Evolutionary conservation across 306 rosid genomes (phyloP), one percentile per base, ranked within the genome.

Genomic region (Prunus mume): DNA sequence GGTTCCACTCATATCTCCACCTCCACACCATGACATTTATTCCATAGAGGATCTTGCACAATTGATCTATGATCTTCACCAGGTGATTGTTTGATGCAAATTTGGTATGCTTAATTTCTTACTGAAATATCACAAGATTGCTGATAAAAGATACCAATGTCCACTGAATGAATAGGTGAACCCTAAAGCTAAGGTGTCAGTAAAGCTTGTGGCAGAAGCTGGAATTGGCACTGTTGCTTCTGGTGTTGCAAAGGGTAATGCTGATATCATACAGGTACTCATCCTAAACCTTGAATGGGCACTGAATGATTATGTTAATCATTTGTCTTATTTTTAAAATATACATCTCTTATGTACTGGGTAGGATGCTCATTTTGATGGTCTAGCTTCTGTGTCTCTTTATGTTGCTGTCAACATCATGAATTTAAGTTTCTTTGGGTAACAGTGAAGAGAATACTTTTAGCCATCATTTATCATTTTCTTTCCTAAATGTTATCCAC

Each of bases 151-250:
- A 72, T 49, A 27, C 52, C 77, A 76, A 46, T 64, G 46, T 84
- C 47, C 65, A 54, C 71, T 82, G 80, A 73, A 77, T 83, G 81
- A 83, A 84, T 80, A 95, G 99, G 97, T 95, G 75, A 95, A 95
- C 74, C 97, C 97, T 28, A 95, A 71, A 78, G 99, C 99, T 71
- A 95, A 95, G 88, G 99, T 95, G 75, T 95, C 99, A 0, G 97
- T 95, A 28, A 95, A 95, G 83, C 91, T 93, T 84, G 98, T 93
- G 66, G 96, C 98, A 65, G 97, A 95, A 89, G 97, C 99, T 79
- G 99, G 99, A 84, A 95, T 95, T 72, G 99, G 99, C 49, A 95
- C 99, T 52, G 99, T 95, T 81, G 99, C 99, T 84, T 95, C 99
- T 76, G 97, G 97, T 78, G 99, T 95, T 78, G 94, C 99, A 3